Percentiles rank a stretch among this genome's conserved stretches.
These are phyloP conservation scores for Pseudonitzschia multistriata DNA, from an alignment of 108 stramenopile species.

Conservation along the genomic window DNA sequence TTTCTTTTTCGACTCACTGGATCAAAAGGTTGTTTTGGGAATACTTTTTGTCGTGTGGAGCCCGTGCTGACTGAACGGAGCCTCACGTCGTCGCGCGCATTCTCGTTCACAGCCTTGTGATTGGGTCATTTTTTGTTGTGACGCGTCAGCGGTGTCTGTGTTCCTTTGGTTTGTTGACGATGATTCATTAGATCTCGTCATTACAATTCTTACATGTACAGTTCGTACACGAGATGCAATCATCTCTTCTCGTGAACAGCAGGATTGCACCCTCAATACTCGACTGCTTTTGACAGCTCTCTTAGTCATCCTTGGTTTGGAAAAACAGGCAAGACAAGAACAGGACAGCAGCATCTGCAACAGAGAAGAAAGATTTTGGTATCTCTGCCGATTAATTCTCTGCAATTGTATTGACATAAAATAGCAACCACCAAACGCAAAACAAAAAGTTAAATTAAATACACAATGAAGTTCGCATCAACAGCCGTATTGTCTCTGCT, in stretches of 20 bases:
- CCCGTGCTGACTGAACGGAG: not conserved
- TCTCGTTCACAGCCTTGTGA: not conserved
- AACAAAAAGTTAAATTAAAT: not conserved
- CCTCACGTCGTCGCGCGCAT: not conserved
- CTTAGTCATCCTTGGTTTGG: not conserved
- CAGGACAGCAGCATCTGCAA: not conserved
- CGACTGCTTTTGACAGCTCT: too few species aligned
- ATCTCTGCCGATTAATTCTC: not conserved
- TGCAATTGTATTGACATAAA: not conserved
- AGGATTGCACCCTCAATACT: too few species aligned
- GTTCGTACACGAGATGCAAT: too few species aligned
- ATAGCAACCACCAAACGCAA: not conserved
- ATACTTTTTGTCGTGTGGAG: not conserved
- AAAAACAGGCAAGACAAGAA: not conserved
- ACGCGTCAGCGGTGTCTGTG: conserved; percentile 1
- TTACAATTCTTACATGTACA: not conserved
- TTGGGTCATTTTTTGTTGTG: not conserved
- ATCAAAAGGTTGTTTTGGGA: not conserved
- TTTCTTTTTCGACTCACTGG: not conserved
- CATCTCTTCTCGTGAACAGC: too few species aligned
- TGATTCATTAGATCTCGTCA: not conserved
- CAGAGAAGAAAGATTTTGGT: not conserved
- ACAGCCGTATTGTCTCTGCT: conserved; percentile 27
- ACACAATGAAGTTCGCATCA: conserved; percentile 44
- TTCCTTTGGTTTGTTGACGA: not conserved